phyloP scores from a whole-genome alignment of 139 green algal genomes.

The Volvox africanus region DNA sequence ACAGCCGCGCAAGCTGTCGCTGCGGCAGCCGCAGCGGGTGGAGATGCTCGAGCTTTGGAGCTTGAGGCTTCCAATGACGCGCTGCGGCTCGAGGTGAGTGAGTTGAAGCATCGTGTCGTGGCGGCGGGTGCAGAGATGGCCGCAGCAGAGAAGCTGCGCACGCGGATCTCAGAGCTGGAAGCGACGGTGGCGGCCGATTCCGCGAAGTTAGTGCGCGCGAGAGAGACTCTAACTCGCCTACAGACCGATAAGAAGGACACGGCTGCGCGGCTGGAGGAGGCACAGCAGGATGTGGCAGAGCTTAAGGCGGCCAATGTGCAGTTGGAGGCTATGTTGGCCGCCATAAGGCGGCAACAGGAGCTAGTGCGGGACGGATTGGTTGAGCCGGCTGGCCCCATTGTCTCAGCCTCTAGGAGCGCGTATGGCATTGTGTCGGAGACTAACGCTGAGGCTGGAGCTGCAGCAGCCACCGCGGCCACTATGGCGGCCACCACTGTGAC shows the following conservation, averaged over 20 bases:
- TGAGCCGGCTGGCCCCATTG: not conserved
- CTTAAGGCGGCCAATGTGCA: not conserved
- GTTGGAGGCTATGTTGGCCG: slow-evolving; percentile 3
- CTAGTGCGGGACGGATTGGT: not conserved
- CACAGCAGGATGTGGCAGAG: not conserved
- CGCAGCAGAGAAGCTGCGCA: not conserved
- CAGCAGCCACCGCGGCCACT: not conserved
- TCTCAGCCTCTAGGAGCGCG: not conserved
- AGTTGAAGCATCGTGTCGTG: not conserved
- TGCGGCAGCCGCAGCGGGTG: not conserved
- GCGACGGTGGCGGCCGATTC: slow-evolving; percentile 13
- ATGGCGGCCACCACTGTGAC: not conserved
- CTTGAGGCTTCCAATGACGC: slow-evolving; percentile 12
- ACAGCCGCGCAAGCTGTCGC: not conserved
- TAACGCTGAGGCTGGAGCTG: not conserved
- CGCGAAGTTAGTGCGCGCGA: slow-evolving; percentile 7
- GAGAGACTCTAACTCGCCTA: slow-evolving; percentile 16
- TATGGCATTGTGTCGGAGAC: not conserved
- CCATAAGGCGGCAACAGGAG: slow-evolving; percentile 19
- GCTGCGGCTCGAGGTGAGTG: not conserved
- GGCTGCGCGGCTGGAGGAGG: slow-evolving; percentile 12
- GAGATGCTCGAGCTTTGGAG: not conserved
- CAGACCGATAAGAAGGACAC: slow-evolving; percentile 21
- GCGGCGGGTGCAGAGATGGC: not conserved
- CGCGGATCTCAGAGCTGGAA: slow-evolving; percentile 11